Evolutionary conservation across 2,329 filamentous ascomycete genomes (phyloP), one percentile per base, ranked within the genome.

Genomic region (Fusarium sp.): DNA sequence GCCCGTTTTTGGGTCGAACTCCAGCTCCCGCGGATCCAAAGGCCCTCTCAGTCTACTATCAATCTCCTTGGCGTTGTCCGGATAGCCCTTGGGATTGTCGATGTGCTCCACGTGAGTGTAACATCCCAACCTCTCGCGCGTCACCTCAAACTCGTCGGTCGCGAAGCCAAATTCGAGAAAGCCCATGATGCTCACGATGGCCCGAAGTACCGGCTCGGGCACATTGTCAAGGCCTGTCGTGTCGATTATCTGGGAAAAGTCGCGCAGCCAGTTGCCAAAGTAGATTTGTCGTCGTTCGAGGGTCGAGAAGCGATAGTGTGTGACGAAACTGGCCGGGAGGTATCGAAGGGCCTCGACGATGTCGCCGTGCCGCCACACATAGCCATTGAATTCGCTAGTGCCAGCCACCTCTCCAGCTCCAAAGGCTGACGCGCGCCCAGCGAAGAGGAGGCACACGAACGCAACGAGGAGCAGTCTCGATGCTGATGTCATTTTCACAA

Each of bases 71-170:
- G 92, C 92, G 74, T 97, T 70, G 5, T 62, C 91, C 47, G 91
- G 91, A 76, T 96, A 95, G 59, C 90, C 91, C 72, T 91, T 90
- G 6, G 92, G 92, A 76, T 94, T 94, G 75, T 91, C 88, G 69
- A 90, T 88, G 73, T 89, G 85, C 73, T 88, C 85, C 72, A 94
- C 92, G 2, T 92, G 91, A 17, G 92, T 86, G 78, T 94, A 94
- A 55, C 92, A 90, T 13, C 92, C 92, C 22, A 94, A 84, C 28
- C 92, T 86, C 62, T 94, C 91, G 19, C 91, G 86, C 2, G 92
- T 94, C 38, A 94, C 92, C 75, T 94, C 92, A 72, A 93, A 94
- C 74, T 94, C 92, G 52, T 86, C 90, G 2, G 92, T 94, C 10
- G 91, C 92, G 79, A 93, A 94, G 42, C 92, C 77, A 62, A 79